phyloP scores from a whole-genome alignment of 164 flowering plant genomes.

The Magnolia changhungtana region DNA sequence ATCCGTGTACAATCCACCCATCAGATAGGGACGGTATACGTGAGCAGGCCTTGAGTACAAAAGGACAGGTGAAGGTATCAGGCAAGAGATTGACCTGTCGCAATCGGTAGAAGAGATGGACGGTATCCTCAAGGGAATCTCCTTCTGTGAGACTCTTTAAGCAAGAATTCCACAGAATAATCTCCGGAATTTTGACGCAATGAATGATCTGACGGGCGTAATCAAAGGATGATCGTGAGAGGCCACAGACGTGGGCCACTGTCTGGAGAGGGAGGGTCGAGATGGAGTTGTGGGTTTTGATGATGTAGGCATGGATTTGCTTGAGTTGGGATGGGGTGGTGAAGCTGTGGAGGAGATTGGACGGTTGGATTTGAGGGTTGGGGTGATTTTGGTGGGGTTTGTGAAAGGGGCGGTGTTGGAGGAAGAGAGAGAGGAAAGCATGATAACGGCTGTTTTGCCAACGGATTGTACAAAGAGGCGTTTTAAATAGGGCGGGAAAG shows the following conservation, averaged over 20 bases:
- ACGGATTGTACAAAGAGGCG: no score
- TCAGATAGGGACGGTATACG: conserved; percentile 22
- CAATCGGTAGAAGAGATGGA: no score
- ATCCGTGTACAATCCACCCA: conserved; percentile 53
- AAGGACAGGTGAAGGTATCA: conserved; percentile 66
- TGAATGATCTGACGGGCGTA: no score
- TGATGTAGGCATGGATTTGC: conserved; percentile 52
- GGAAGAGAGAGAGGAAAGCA: no score
- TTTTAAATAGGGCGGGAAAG: no score
- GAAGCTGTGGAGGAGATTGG: conserved; percentile 30
- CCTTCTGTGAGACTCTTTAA: no score
- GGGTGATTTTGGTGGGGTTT: neutral
- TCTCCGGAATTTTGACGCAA: no score
- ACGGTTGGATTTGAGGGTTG: neutral
- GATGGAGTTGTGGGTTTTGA: conserved; percentile 44
- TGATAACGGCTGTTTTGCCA: no score
- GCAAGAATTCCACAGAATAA: no score
- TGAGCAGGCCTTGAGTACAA: conserved; percentile 61
- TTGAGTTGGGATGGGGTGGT: conserved; percentile 52
- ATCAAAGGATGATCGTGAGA: conserved; percentile 21
- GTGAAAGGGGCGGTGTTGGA: no score
- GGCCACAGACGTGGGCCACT: conserved; percentile 43
- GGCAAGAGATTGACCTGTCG: no score
- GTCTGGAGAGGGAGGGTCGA: conserved; percentile 44
- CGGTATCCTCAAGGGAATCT: no score